Conservation (phyloP, 495 filamentous ascomycete species). For the Geopyxis carbonaria region DNA sequence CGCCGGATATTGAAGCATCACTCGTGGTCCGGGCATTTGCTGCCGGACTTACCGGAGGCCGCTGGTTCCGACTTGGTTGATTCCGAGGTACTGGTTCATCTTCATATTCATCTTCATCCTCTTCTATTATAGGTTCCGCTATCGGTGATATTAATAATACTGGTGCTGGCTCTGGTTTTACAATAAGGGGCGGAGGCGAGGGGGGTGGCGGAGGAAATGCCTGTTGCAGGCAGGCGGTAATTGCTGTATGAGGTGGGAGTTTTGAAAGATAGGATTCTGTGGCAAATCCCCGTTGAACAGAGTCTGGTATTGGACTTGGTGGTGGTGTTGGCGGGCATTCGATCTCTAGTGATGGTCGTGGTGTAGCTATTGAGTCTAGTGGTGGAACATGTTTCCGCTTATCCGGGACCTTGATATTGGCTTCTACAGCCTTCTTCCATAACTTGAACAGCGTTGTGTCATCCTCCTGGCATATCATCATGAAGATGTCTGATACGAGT, state of each 20-base stretch:
- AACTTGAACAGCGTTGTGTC: neutral
- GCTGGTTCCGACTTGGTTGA: too few relatives aligned
- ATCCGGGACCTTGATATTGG: neutral
- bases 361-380: constrained; percentile 9
- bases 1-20: too few relatives aligned
- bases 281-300: constrained; percentile 4
- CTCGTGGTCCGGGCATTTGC: too few relatives aligned
- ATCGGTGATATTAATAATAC: neutral
- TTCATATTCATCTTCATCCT: too few relatives aligned
- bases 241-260: constrained; percentile 17
- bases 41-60: too few relatives aligned
- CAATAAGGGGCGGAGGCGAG: constrained; percentile 11
- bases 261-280: constrained; percentile 13
- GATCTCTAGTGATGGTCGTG: constrained; percentile 14
- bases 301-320: constrained; percentile 20
- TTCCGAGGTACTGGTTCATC: too few relatives aligned
- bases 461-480: constrained; percentile 14
- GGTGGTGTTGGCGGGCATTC: constrained; percentile 23
- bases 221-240: constrained; percentile 18
- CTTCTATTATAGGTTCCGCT: neutral
- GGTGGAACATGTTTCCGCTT: constrained; percentile 8
- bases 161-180: constrained; percentile 7
- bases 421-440: neutral
- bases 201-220: constrained; percentile 18
- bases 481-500: constrained; percentile 21